Percentiles rank a stretch among this genome's conserved stretches.
phyloP scores from a whole-genome alignment of 805 yeast genomes.

The Metschnikowia cubensis region DNA sequence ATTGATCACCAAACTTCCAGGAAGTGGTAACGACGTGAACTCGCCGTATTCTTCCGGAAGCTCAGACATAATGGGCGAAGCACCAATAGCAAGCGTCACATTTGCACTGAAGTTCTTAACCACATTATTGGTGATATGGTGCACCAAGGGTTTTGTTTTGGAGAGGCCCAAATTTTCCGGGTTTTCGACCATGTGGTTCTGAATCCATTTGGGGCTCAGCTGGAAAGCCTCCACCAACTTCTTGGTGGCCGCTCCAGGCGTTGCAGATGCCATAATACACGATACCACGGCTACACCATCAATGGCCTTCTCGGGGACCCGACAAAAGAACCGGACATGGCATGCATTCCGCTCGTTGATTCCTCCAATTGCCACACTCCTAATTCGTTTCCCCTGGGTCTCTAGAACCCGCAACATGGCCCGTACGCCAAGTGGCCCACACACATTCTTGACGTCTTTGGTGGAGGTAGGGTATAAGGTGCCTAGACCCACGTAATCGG shows the following conservation, averaged over 20 bases:
- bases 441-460: conserved; percentile 44
- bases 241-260: conserved; percentile 51
- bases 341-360: conserved; percentile 60
- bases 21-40: conserved; percentile 49
- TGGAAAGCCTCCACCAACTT: conserved; percentile 28
- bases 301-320: conserved; percentile 42
- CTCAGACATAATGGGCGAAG: conserved; percentile 88
- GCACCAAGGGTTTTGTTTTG: conserved; percentile 58
- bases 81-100: conserved; percentile 77
- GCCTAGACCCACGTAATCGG: conserved; percentile 85
- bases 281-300: conserved; percentile 93
- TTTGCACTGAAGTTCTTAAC: conserved; percentile 87
- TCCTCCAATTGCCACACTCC: conserved; percentile 80
- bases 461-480: conserved; percentile 73
- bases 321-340: conserved; percentile 50
- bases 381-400: conserved; percentile 32
- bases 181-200: background rate
- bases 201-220: conserved; percentile 18
- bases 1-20: conserved; percentile 59
- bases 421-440: conserved; percentile 66
- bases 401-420: conserved; percentile 46
- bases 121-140: conserved; percentile 86
- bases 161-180: background rate
- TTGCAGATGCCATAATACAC: conserved; percentile 64
- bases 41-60: conserved; percentile 62